Base-by-base conservation (phyloP, 495 filamentous ascomycete genomes). In the Parathielavia hyrcaniae region DNA sequence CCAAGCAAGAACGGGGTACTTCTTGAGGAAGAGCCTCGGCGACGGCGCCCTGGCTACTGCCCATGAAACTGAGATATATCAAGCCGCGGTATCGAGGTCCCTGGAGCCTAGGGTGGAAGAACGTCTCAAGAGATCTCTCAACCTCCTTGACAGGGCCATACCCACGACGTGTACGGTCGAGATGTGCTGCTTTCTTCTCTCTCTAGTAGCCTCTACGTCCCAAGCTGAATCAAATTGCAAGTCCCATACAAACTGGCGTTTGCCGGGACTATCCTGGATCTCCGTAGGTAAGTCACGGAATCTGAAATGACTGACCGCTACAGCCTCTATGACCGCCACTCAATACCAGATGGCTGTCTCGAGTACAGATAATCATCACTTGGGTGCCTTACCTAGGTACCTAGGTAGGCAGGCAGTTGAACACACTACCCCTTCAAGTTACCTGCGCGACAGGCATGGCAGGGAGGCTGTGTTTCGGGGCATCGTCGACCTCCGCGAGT, bases 351-450 rank as follows among this genome's bases (percentile, higher is more conserved):
- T 66, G 75, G 0, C 74, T 73, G 13, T 83, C 80, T 19, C 75
- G 83, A 41, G 84, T 83, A 14, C 78, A 78, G 23, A 76, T 82
- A 58, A 79, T 77, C n/a, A 85, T 86, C 66, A 78, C 69, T 38
- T 69, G 74, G n/a, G n/a, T n/a, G n/a, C n/a, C n/a, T n/a, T n/a
- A n/a, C n/a, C n/a, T n/a, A n/a, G n/a, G n/a, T n/a, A n/a, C n/a
- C n/a, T n/a, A n/a, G n/a, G n/a, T n/a, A n/a, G n/a, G n/a, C n/a
- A n/a, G n/a, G 41, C 73, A 71, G 35, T 68, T 86, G 23, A 78
- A 72, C 61, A 83, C 20, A 75, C 67, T 0, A 52, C 67, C 7
- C 82, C 82, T 0, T n/a, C n/a, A n/a, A n/a, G n/a, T n/a, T 84
- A 80, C 61, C 74, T 82, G 34, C 69, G 70, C 22, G 71, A 76